phyloP scores from a whole-genome alignment of 2,329 filamentous ascomycete genomes.

The Cytospora mali region DNA sequence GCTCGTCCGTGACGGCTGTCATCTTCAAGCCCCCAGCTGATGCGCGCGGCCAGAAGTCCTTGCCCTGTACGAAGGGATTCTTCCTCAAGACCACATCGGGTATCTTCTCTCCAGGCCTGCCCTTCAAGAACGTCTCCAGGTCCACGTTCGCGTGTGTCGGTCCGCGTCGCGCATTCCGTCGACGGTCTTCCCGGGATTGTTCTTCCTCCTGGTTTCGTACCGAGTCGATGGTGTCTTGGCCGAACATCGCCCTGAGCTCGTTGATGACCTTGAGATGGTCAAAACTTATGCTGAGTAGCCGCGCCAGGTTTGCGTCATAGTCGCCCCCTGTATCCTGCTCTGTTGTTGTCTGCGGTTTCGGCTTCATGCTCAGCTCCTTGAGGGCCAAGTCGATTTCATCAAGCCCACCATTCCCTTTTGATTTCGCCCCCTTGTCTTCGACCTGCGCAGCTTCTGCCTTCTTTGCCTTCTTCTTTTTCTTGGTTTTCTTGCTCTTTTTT shows the following conservation, averaged over 20 bases:
- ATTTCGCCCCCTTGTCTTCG: conserved; percentile 24
- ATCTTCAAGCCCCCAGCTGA: conserved; percentile 83
- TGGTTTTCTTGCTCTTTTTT: conserved; percentile 43
- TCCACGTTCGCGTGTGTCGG: conserved; percentile 45
- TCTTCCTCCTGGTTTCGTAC: conserved; percentile 53
- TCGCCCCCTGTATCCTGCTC: neutral
- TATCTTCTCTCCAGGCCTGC: conserved; percentile 64
- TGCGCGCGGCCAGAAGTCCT: conserved; percentile 82
- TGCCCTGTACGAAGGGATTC: conserved; percentile 84
- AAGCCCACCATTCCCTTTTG: conserved; percentile 35
- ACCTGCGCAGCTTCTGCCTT: conserved; percentile 39
- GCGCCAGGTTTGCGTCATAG: conserved; percentile 33
- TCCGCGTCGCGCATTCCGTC: conserved; percentile 43
- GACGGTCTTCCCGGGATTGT: conserved; percentile 41
- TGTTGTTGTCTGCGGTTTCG: conserved; percentile 25
- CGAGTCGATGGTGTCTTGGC: conserved; percentile 58
- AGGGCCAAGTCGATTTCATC: conserved; percentile 62
- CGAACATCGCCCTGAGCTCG: conserved; percentile 76
- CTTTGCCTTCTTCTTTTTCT: conserved; percentile 44
- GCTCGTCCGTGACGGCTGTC: conserved; percentile 55
- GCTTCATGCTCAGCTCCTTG: conserved; percentile 48
- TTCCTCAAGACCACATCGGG: conserved; percentile 72
- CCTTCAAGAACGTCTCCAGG: conserved; percentile 56
- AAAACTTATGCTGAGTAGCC: conserved; percentile 56
- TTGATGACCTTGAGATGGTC: conserved; percentile 82